Evolutionary conservation across 495 filamentous ascomycete species (phyloP).

Genomic region (Friedmanniomyces simplex): DNA sequence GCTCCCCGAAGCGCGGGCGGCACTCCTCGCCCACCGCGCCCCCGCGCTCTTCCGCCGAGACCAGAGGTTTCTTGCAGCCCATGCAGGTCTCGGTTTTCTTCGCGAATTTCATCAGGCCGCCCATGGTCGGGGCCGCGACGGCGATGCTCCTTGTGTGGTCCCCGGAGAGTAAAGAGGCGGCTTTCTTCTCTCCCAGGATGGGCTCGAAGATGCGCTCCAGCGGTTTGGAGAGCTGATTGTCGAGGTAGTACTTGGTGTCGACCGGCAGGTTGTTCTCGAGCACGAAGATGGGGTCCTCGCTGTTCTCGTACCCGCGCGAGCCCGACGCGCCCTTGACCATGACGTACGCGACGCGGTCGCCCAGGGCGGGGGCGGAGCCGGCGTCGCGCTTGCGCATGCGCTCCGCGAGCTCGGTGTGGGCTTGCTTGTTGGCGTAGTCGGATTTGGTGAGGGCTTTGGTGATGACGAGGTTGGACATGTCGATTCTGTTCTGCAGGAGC

Average conservation of each 20-base stretch:
- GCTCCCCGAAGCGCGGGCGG: constrained; percentile 71
- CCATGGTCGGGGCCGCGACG: constrained; percentile 77
- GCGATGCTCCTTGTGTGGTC: constrained; percentile 88
- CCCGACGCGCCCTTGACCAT: constrained; percentile 86
- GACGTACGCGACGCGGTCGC: constrained; percentile 96
- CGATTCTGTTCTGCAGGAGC: constrained; percentile 91
- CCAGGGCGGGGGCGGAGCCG: constrained; percentile 86
- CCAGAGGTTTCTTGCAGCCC: constrained; percentile 94
- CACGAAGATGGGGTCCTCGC: constrained; percentile 93
- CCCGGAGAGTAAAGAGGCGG: constrained; percentile 68
- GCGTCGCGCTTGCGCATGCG: constrained; percentile 94
- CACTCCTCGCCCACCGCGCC: constrained; percentile 87
- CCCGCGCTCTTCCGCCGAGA: constrained; percentile 61
- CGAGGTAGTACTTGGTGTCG: constrained; percentile 97
- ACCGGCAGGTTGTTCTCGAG: constrained; percentile 96
- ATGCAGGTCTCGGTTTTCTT: constrained; percentile 97
- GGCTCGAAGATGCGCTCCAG: constrained; percentile 94
- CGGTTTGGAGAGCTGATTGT: constrained; percentile 94
- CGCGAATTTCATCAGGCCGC: constrained; percentile 95
- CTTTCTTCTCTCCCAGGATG: constrained; percentile 85
- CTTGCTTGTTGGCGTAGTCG: constrained; percentile 80
- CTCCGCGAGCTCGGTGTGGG: constrained; percentile 85
- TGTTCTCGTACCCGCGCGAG: constrained; percentile 87
- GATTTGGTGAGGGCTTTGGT: constrained; percentile 88
- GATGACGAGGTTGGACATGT: constrained; percentile 99